Conservation (phyloP, 2,329 filamentous ascomycete species). For the Bipolaris sorokiniana region DNA sequence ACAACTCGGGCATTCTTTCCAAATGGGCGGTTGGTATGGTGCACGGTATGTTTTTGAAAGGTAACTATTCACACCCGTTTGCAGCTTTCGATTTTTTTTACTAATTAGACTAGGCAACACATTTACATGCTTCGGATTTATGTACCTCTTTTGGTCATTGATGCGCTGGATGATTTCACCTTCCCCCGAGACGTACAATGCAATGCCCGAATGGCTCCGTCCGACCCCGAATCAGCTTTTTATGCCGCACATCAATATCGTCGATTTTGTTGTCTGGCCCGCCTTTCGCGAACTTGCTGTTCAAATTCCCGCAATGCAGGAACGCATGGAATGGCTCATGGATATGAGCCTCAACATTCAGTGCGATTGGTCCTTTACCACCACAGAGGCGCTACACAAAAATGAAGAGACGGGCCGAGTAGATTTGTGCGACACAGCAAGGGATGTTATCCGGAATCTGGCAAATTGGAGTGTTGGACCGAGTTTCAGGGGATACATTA, state of each 20-base stretch:
- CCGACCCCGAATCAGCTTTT: slow-evolving; percentile 37
- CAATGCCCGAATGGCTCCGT: slow-evolving; percentile 33
- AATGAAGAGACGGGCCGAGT: slow-evolving; percentile 21
- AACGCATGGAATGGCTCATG: slow-evolving; percentile 34
- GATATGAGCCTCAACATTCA: slow-evolving; percentile 26
- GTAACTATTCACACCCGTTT: slow-evolving; percentile 5
- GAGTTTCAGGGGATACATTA: slow-evolving; percentile 31
- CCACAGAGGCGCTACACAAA: slow-evolving; percentile 15
- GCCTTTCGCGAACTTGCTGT: slow-evolving; percentile 34
- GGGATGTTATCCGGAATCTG: slow-evolving; percentile 20
- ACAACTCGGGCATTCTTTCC: slow-evolving; percentile 25
- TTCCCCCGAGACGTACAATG: slow-evolving; percentile 29
- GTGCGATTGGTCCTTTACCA: slow-evolving; percentile 28
- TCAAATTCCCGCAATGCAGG: slow-evolving; percentile 34
- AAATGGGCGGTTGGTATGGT: slow-evolving; percentile 33
- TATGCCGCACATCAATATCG: slow-evolving; percentile 33
- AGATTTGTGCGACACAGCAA: slow-evolving; percentile 26
- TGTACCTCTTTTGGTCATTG: slow-evolving; percentile 33
- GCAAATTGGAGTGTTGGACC: slow-evolving; percentile 32
- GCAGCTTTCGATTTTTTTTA: neutral
- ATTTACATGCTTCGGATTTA: slow-evolving; percentile 34
- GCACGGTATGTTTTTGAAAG: slow-evolving; percentile 27
- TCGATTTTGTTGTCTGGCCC: slow-evolving; percentile 33
- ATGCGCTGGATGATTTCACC: slow-evolving; percentile 38
- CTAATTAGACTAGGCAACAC: slow-evolving; percentile 22